These are phyloP conservation scores for Fibroporia radiculosa DNA, from an alignment of 768 basidiomycete species.

Conservation along the genomic window DNA sequence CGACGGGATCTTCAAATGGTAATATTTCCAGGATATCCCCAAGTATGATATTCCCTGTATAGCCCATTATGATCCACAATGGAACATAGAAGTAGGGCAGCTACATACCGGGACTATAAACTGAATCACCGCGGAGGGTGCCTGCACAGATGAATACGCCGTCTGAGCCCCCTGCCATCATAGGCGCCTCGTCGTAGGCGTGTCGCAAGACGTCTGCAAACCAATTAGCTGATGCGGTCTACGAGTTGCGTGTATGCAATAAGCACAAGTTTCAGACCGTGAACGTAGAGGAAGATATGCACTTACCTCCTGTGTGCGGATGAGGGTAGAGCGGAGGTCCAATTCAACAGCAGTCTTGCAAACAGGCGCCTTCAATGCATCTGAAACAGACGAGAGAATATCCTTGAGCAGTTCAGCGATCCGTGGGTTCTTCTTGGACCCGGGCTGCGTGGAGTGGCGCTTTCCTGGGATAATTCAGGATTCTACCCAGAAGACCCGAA, in stretches of 20 bases:
- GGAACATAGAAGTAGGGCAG: background rate
- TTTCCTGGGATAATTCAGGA: conserved; percentile 39
- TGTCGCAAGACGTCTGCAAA: conserved; percentile 80
- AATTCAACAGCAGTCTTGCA: conserved; percentile 62
- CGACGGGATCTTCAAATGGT: conserved; percentile 79
- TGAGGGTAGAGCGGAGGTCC: conserved; percentile 67
- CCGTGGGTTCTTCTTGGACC: conserved; percentile 32
- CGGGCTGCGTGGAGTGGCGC: conserved; percentile 54
- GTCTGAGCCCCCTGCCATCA: conserved; percentile 60
- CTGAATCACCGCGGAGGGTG: conserved; percentile 77
- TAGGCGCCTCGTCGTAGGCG: conserved; percentile 68
- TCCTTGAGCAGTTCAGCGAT: conserved; percentile 53
- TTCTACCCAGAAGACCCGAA: background rate
- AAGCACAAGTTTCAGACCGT: background rate
- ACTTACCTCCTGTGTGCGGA: conserved; percentile 66
- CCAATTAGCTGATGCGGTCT: conserved; percentile 76
- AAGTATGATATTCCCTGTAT: conserved; percentile 61
- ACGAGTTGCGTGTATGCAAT: conserved; percentile 1
- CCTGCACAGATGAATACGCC: conserved; percentile 79
- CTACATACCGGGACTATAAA: conserved; percentile 67
- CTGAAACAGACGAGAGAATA: conserved; percentile 61
- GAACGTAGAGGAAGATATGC: background rate
- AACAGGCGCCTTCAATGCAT: conserved; percentile 65
- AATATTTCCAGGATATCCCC: conserved; percentile 86
- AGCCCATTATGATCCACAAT: background rate